Base-by-base conservation (phyloP, 441 rosid genomes). In the Flueggea neowawraea region DNA sequence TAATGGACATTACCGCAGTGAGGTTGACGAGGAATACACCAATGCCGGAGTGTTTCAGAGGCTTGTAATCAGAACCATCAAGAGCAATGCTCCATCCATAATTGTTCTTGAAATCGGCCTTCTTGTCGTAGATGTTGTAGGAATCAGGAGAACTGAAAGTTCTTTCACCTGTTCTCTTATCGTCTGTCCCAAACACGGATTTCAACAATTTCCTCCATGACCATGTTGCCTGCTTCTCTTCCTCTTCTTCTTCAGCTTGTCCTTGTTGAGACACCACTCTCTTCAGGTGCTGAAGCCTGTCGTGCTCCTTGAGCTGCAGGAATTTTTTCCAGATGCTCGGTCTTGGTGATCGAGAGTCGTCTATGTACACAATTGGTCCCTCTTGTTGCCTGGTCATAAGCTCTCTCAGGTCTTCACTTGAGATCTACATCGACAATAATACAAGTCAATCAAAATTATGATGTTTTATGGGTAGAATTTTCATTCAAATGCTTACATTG, bases 41-140 rank as follows among this genome's bases (percentile, higher is more conserved):
- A 2, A 87, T 80, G 58, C 86, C 96, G 0, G 94, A 82, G 70
- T 83, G 60, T 52, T 63, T 78, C 22, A 94, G 91, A 57, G 94
- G 94, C 28, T 62, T 52, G 43, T 85, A 85, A 51, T 77, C 85
- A 0, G 80, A 58, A 16, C 59, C 78, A 12, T 89, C 91, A 11
- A 94, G 71, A 16, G 91, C 90, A 43, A 71, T 67, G 69, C 90
- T 94, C 82, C 88, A 89, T 44, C 98, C 98, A 13, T 84, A 89
- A 41, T 82, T 61, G 73, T 94, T 94, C 28, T 39, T 31, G 79
- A 85, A 89, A 70, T 87, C 84, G 0, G 75, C 73, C 47, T 60
- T 57, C 28, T 74, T 72, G 33, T 76, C 68, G 54, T 84, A 87
- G 50, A 94, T 71, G 70, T 91, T 91, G 66, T 81, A 86, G 0